Evolutionary conservation across 2,329 filamentous ascomycete genomes (phyloP), one percentile per base, ranked within the genome.

Genomic region (Stylonectria norvegica): DNA sequence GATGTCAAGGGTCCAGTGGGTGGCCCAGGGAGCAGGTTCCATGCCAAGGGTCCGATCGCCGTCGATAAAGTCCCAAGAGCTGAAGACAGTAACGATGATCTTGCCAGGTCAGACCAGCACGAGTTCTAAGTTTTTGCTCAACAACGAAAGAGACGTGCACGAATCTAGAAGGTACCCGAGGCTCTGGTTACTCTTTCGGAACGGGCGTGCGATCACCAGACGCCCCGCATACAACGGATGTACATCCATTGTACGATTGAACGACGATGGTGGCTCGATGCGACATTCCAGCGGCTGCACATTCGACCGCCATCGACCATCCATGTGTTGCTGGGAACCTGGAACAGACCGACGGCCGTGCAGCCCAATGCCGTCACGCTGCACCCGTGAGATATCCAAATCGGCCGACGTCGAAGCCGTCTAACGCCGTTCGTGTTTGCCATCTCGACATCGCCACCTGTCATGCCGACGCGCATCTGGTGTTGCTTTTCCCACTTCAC

Each of bases 261-360:
- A 7, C 32, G 32, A 33, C 39, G 34, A 36, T 22, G 34, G 28
- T 56, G 32, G 34, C 40, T 47, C 27, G 34, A 52, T 51, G 38
- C 45, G 43, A 45, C 50, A 56, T 56, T 55, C 50, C 47, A 53
- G 38, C 41, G 28, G 30, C 35, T 49, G 31, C 37, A 33, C 37
- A 45, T 34, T 42, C 17, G 36, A 33, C 28, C n/a, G n/a, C n/a
- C n/a, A n/a, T n/a, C n/a, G n/a, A n/a, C n/a, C n/a, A n/a, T n/a
- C n/a, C n/a, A n/a, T n/a, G n/a, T n/a, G 27, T 14, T 30, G 6
- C 27, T 30, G 8, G 6, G 14, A 8, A 10, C 27, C 15, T 30
- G 27, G 8, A 30, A 12, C 8, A 25, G 22, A 25, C 7, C 12
- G 22, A 25, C 12, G 22, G 22, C 22, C 22, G 7, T 12, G 22